Conservation (phyloP, 2,329 filamentous ascomycete genomes). For the Emergomyces orientalis region DNA sequence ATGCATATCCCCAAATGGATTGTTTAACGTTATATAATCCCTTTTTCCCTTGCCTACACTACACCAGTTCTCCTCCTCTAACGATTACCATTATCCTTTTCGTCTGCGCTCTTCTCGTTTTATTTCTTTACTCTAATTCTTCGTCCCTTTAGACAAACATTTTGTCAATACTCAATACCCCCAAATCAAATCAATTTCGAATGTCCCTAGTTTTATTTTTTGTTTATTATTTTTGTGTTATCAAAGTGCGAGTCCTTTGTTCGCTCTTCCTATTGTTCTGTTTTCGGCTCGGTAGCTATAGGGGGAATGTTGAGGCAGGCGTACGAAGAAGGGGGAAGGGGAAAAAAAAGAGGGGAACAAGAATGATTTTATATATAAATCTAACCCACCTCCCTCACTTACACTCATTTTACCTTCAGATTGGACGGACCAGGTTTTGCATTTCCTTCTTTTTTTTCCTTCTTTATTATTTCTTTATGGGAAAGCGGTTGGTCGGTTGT, state of each 20-base stretch:
- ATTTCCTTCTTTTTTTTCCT: background rate
- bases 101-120: too few relatives aligned
- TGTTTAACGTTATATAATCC: background rate
- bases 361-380: background rate
- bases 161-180: conserved; percentile 2
- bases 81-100: too few relatives aligned
- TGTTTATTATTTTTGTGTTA: background rate
- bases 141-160: background rate
- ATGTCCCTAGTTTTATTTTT: background rate
- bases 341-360: background rate
- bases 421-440: background rate
- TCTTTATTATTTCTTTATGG: background rate
- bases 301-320: background rate
- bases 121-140: background rate
- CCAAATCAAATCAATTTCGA: background rate
- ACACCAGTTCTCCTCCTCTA: background rate
- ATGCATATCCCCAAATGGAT: background rate
- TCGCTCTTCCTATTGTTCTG: background rate
- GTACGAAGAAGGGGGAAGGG: background rate
- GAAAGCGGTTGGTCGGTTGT: background rate
- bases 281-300: background rate
- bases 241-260: background rate
- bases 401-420: background rate
- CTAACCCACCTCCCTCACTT: background rate
- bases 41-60: background rate